A percentile compares a stretch with the other conserved stretches of the same genome.
These are phyloP conservation scores for Besnoitia besnoiti DNA, from an alignment of 169 alveolate species.

Conservation along the genomic window DNA sequence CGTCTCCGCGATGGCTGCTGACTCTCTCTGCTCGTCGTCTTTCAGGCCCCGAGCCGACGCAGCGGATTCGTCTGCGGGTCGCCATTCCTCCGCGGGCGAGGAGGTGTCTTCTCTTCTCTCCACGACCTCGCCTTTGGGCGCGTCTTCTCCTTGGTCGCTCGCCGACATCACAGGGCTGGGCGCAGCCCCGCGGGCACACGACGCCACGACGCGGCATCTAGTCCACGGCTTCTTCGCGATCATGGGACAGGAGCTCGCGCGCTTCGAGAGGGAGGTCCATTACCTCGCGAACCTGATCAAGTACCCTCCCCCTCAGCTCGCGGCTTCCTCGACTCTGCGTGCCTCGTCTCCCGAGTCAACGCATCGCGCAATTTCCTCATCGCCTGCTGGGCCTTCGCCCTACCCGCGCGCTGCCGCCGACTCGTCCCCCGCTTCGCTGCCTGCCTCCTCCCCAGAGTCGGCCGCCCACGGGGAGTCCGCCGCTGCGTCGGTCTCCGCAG, in stretches of 20 bases:
- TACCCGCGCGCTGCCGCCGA: neutral
- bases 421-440: too few species aligned
- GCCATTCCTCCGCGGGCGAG: too few species aligned
- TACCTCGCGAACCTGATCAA: neutral
- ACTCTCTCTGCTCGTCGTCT: too few species aligned
- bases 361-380: neutral
- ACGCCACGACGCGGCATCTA: neutral
- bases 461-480: too few species aligned
- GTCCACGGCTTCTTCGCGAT: neutral
- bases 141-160: neutral
- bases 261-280: slow-evolving; percentile 7
- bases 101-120: neutral
- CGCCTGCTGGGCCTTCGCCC: neutral
- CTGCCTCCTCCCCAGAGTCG: too few species aligned
- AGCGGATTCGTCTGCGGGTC: too few species aligned
- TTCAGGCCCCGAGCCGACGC: too few species aligned
- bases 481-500: too few species aligned
- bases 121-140: neutral
- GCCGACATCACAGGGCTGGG: neutral
- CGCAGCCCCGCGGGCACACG: neutral
- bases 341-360: neutral
- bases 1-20: too few species aligned
- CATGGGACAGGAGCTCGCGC: neutral
- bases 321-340: neutral
- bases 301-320: neutral